Conservation (phyloP, 192 early-diverging fungal genomes). For the Podila epigama region DNA sequence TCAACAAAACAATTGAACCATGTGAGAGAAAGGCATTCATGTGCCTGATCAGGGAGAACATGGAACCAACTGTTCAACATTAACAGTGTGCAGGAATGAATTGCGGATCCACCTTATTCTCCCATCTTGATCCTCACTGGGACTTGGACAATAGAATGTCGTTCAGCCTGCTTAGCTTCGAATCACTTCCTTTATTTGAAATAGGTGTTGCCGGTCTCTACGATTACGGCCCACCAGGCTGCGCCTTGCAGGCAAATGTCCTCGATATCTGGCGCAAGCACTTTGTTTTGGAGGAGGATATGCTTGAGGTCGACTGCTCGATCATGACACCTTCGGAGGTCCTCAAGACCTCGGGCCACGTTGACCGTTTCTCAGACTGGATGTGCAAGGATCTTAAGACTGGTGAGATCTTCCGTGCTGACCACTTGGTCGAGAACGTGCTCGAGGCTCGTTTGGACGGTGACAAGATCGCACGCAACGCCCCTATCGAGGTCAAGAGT, state of each 20-base stretch:
- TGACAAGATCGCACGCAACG: conserved; percentile 73
- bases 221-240: conserved; percentile 96
- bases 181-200: not conserved
- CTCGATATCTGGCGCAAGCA: conserved; percentile 91
- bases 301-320: conserved; percentile 98
- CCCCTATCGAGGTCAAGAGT: conserved; percentile 50
- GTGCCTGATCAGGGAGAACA: no score
- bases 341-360: conserved; percentile 98
- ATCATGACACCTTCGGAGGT: conserved; percentile 98
- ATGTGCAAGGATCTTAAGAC: conserved; percentile 95
- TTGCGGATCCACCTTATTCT: no score
- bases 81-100: no score
- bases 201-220: conserved; percentile 94
- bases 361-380: conserved; percentile 98
- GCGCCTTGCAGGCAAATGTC: conserved; percentile 92
- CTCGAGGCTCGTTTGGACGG: conserved; percentile 90
- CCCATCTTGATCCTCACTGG: no score
- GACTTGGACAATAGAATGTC: no score
- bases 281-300: conserved; percentile 99
- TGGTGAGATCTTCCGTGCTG: conserved; percentile 95
- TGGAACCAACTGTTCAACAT: no score
- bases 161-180: not conserved
- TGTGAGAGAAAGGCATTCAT: no score
- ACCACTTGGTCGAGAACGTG: conserved; percentile 96
- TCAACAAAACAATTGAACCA: no score